These are phyloP conservation scores for Hypoxylon sp. DNA, from an alignment of 2,329 filamentous ascomycete species.

Conservation along the genomic window DNA sequence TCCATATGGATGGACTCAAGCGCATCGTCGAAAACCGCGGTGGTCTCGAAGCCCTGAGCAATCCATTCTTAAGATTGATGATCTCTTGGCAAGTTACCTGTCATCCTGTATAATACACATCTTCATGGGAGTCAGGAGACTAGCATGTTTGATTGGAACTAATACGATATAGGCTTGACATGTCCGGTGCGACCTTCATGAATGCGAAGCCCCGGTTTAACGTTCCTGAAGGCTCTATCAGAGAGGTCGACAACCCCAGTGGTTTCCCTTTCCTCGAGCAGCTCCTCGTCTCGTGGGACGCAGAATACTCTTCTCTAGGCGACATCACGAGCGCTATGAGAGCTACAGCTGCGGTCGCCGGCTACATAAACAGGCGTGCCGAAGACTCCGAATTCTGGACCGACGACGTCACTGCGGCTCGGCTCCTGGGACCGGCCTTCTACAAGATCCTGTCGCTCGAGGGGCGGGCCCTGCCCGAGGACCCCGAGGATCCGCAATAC, in stretches of 20 bases:
- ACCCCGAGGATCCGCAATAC: constrained; percentile 27
- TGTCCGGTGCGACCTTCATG: constrained; percentile 39
- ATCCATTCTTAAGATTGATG: constrained; percentile 38
- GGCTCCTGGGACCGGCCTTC: constrained; percentile 38
- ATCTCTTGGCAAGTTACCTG: constrained; percentile 39
- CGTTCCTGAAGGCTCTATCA: constrained; percentile 32
- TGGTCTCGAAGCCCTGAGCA: constrained; percentile 36
- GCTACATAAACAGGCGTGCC: constrained; percentile 38
- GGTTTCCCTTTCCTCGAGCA: constrained; percentile 34
- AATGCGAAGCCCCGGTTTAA: constrained; percentile 37
- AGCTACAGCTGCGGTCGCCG: constrained; percentile 39
- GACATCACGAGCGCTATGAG: constrained; percentile 39
- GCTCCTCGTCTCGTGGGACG: constrained; percentile 37
- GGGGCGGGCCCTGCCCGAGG: constrained; percentile 35
- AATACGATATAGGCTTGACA: constrained; percentile 36
- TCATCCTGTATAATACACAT: background rate
- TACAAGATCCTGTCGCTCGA: constrained; percentile 40
- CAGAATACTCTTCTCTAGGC: constrained; percentile 32
- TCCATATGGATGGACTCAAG: constrained; percentile 41
- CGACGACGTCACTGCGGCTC: constrained; percentile 38
- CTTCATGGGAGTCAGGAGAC: background rate
- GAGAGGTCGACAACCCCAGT: constrained; percentile 31
- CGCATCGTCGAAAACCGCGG: constrained; percentile 38
- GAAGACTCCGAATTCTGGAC: constrained; percentile 34
- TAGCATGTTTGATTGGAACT: background rate